phyloP scores from a whole-genome alignment of 192 early-diverging fungal species.

The Umbelopsis sp. region DNA sequence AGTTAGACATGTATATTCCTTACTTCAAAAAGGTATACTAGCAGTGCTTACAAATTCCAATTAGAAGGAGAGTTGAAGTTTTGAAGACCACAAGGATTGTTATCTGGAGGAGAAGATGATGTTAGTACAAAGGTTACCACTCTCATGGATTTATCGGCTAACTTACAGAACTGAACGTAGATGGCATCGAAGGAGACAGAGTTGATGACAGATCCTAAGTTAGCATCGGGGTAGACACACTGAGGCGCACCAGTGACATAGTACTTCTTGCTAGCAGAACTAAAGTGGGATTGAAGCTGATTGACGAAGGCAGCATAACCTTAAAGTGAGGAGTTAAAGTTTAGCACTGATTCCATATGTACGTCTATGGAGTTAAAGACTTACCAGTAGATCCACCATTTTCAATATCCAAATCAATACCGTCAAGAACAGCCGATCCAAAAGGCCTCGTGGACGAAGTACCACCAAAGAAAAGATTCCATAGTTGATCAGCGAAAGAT shows the following conservation, averaged over 20 bases:
- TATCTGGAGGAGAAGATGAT: constrained; percentile 33
- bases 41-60: constrained; percentile 36
- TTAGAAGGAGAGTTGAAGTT: constrained; percentile 25
- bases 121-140: not conserved
- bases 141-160: not conserved
- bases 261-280: constrained; percentile 48
- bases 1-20: not conserved
- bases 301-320: constrained; percentile 57
- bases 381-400: constrained; percentile 48
- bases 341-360: too few relatives aligned
- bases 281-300: constrained; percentile 50
- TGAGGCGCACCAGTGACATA: constrained; percentile 65
- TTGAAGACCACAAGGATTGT: constrained; percentile 58
- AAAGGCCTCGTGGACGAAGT: constrained; percentile 56
- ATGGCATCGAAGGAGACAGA: constrained; percentile 61
- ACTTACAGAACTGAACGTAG: constrained; percentile 60
- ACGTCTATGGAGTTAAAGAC: too few relatives aligned
- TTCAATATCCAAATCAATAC: constrained; percentile 68
- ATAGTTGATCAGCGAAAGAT: constrained; percentile 58
- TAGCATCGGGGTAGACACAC: constrained; percentile 65
- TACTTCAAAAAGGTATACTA: constrained; percentile 39
- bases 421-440: constrained; percentile 62
- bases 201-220: constrained; percentile 54
- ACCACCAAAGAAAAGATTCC: constrained; percentile 65
- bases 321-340: not conserved